Evolutionary conservation across 768 basidiomycete genomes (phyloP), one percentile per base, ranked within the genome.

Genomic region (Epithele typhae): DNA sequence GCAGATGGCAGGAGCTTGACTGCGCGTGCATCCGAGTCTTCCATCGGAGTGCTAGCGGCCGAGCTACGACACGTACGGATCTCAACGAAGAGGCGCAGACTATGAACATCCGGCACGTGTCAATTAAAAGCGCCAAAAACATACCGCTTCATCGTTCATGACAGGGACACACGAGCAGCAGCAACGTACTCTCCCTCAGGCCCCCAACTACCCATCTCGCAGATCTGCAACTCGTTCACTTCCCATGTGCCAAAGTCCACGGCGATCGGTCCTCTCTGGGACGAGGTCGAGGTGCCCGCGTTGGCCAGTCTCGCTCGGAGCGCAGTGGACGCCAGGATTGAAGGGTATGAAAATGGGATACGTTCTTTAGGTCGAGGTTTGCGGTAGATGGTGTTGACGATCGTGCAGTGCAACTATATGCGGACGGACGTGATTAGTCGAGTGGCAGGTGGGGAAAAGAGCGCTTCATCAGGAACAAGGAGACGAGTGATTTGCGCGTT

Each of bases 191-290:
- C 82, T 12, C 78, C 81, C 49, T 82, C 72, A 0, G 68, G 69
- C 0, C 78, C 82, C 53, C 72, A 73, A 53, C 84, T 84, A 0
- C 85, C 82, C 85, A 87, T 85, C 36, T 72, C 68, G 67, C 84
- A 87, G 25, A 87, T 67, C 59, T 87, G 78, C 10, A 87, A 63
- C 52, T 80, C 76, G 25, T 71, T 60, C 7, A 84, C 74, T 1
- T 56, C 40, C 69, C 78, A 84, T 1, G 64, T 55, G 0, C 85
- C 84, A 18, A 86, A 68, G 27, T 77, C 54, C 19, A 80, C 69
- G 4, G 48, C 42, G 36, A 66, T 57, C 15, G 60, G 69, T 21
- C 14, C 32, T 14, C 17, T n/a, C 17, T 17, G n/a, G 9, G 21
- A 14, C 9, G 39, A 5, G 5, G 27, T 30, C 25, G 23, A 6